These are phyloP conservation scores for Tephrocybe rancida DNA, from an alignment of 768 basidiomycete genomes.

Conservation along the genomic window DNA sequence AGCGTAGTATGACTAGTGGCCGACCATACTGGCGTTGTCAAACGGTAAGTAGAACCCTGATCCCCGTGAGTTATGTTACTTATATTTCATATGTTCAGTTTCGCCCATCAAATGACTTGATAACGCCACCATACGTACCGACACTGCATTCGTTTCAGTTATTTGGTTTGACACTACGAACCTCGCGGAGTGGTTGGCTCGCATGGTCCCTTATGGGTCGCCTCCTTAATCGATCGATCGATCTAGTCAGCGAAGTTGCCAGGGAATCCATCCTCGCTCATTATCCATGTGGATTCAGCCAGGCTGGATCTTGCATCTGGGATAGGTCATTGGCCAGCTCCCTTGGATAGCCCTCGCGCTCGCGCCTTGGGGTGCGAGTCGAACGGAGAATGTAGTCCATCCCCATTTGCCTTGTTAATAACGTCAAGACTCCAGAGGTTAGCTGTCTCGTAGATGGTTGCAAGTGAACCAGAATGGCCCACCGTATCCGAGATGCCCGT, in stretches of 20 bases:
- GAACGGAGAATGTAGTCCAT: neutral
- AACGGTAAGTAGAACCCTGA: no score
- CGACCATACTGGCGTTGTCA: no score
- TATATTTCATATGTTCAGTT: no score
- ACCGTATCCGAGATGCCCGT: no score
- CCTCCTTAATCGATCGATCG: neutral
- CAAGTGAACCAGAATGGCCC: neutral
- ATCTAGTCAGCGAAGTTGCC: neutral
- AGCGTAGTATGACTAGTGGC: no score
- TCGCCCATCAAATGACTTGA: no score
- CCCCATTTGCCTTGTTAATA: no score
- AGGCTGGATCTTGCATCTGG: neutral
- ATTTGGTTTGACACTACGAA: no score
- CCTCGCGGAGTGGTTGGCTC: neutral
- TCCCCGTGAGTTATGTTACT: no score
- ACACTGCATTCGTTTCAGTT: no score
- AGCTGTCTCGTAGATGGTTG: neutral
- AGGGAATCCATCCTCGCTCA: neutral
- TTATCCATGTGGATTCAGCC: neutral
- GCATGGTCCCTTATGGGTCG: neutral
- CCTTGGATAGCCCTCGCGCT: neutral
- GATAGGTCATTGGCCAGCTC: neutral
- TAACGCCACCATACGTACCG: no score
- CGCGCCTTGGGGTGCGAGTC: neutral
- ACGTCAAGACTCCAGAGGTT: neutral